Evolutionary conservation across 441 rosid species (phyloP), one percentile per base, ranked within the genome.

Genomic region (Populus tomentosa): DNA sequence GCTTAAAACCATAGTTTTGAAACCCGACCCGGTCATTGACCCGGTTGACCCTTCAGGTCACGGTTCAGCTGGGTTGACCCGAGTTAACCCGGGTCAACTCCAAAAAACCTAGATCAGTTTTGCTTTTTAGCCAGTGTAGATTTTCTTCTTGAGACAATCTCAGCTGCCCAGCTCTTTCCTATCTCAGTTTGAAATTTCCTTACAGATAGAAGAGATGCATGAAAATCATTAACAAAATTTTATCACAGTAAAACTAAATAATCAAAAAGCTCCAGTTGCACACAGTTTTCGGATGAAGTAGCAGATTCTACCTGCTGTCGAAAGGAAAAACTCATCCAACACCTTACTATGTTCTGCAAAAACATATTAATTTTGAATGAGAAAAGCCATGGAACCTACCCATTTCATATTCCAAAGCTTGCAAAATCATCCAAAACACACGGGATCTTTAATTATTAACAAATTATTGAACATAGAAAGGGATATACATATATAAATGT

Each of bases 111-210:
- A n/a, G 23, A 67, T 84, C 78, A 89, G 33, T 78, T 85, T 67
- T 77, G 70, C 73, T 79, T 84, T 35, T 88, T 81, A 23, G 69
- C 80, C 77, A 83, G 75, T 62, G 82, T 83, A 11, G 86, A 76
- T 76, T 89, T 91, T 86, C 98, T 90, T 87, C 97, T 90, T 14
- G 88, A 85, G 70, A 78, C 85, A 70, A 92, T 87, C 89, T 94
- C 97, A 33, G 91, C 90, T 1, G 97, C 97, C 98, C 97, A 92
- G 78, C 89, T 85, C 83, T 91, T 92, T 74, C 97, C 98, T n/a
- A n/a, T n/a, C n/a, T n/a, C n/a, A n/a, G n/a, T n/a, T n/a, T n/a
- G n/a, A n/a, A n/a, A n/a, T n/a, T 92, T 94, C 75, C 98, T 97
- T 94, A 82, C 82, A 67, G 40, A 74, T 20, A 67, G 53, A 76